These are phyloP conservation scores for Viola odorata DNA, from an alignment of 345 rosid genomes.

Conservation along the genomic window DNA sequence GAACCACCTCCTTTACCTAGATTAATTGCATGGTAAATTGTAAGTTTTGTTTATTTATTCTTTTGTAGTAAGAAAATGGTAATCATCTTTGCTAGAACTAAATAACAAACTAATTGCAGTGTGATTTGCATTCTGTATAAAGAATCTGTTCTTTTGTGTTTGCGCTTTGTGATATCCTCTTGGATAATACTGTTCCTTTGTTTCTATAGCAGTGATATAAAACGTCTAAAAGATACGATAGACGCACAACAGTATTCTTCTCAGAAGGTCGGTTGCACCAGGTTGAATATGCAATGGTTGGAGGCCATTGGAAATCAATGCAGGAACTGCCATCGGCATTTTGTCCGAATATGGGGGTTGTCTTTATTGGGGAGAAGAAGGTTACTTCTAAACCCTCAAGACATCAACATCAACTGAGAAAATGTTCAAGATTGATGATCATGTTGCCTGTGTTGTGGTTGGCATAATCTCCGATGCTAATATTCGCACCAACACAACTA, in stretches of 20 bases:
- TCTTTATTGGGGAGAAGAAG: conserved; percentile 92
- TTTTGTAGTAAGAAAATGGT: too few species aligned
- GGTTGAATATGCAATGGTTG: conserved; percentile 91
- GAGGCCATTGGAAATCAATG: conserved; percentile 79
- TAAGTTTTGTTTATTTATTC: too few species aligned
- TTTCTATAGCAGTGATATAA: background rate
- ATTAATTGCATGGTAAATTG: too few species aligned
- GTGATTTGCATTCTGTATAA: too few species aligned
- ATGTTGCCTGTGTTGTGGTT: conserved; percentile 91
- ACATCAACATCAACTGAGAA: conserved; percentile 86
- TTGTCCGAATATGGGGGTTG: conserved; percentile 80
- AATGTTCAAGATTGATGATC: conserved; percentile 98
- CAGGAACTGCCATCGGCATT: conserved; percentile 89
- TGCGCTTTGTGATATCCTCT: too few species aligned
- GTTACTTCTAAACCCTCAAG: conserved; percentile 94
- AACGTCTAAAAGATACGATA: conserved; percentile 97
- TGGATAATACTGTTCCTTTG: too few species aligned
- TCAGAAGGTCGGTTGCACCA: conserved; percentile 99
- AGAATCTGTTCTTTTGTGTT: too few species aligned
- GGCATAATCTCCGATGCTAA: conserved; percentile 99
- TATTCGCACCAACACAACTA: conserved; percentile 83
- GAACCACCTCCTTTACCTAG: too few species aligned
- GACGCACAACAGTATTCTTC: conserved; percentile 96
- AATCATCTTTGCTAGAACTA: too few species aligned
- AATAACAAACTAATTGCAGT: too few species aligned